These are phyloP conservation scores for Cicer arietinum DNA, from an alignment of 306 rosid species.

Conservation along the genomic window DNA sequence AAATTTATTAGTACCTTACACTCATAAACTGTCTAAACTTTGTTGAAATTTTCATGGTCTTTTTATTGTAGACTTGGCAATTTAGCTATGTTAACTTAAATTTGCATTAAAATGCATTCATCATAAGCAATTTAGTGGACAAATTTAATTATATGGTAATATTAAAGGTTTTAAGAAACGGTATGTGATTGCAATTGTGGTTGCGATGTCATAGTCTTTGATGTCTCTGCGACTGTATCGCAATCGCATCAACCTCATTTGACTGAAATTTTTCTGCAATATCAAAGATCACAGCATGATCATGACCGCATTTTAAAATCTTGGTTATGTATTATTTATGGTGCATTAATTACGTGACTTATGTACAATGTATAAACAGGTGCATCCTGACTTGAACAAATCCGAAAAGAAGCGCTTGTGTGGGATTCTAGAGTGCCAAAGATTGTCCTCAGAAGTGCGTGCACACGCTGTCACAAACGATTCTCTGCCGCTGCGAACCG, in stretches of 20 bases:
- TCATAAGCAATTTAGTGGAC: neutral
- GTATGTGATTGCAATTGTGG: neutral
- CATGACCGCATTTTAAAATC: neutral
- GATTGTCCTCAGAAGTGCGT: conserved; percentile 67
- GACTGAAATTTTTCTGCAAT: neutral
- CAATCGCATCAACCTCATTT: neutral
- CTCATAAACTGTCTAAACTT: conserved; percentile 6
- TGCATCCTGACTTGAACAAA: conserved; percentile 71
- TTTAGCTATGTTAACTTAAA: neutral
- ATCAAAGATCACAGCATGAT: neutral
- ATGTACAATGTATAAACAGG: conserved; percentile 54
- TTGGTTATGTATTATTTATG: neutral
- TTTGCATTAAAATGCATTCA: neutral
- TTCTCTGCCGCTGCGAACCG: conserved; percentile 78
- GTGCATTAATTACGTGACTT: neutral
- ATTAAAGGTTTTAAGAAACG: neutral
- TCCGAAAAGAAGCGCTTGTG: conserved; percentile 75
- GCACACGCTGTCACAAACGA: conserved; percentile 83
- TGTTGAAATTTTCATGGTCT: neutral
- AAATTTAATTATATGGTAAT: neutral
- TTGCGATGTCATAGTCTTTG: neutral
- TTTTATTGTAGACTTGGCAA: too few relatives aligned
- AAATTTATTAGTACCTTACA: conserved; percentile 26
- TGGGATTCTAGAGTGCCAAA: conserved; percentile 76
- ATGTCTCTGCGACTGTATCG: neutral